A percentile compares a stretch with the other conserved stretches of the same genome.
Conservation (phyloP, 1,139 yeast genomes). For the Magnusiomyces starmeri region DNA sequence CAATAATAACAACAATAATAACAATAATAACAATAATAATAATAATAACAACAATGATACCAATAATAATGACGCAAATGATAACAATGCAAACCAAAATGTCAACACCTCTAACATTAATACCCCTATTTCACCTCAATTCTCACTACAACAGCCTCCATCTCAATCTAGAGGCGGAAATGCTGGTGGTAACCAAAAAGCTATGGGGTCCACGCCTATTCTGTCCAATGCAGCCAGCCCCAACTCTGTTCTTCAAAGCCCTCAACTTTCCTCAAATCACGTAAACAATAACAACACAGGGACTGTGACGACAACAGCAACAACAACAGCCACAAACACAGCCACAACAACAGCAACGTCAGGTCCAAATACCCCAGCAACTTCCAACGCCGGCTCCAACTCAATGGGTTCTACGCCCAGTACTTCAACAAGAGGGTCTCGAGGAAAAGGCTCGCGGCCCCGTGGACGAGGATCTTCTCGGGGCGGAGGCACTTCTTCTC, state of each 20-base stretch:
- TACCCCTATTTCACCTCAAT: no score
- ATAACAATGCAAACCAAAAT: no score
- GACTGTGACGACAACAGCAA: no score
- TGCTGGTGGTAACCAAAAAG: neutral
- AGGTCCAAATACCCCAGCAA: neutral
- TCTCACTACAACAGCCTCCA: slow-evolving; percentile 12
- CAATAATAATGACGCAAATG: no score
- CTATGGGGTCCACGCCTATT: neutral
- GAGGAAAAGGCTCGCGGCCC: neutral
- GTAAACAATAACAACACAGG: no score
- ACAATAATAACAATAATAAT: slow-evolving; percentile 13
- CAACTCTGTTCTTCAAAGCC: neutral
- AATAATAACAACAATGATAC: no score
- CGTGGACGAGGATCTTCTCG: neutral
- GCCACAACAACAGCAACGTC: no score
- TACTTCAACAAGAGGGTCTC: neutral
- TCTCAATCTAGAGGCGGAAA: slow-evolving; percentile 12
- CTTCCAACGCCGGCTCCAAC: neutral
- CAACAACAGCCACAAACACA: neutral
- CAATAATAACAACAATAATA: slow-evolving; percentile 18
- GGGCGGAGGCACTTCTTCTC: neutral
- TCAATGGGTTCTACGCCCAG: neutral
- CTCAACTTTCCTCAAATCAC: neutral
- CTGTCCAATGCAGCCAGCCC: neutral
- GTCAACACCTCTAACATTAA: no score